Conservation (phyloP, 371 early-diverging fungal species). For the Coemansia sp. region DNA sequence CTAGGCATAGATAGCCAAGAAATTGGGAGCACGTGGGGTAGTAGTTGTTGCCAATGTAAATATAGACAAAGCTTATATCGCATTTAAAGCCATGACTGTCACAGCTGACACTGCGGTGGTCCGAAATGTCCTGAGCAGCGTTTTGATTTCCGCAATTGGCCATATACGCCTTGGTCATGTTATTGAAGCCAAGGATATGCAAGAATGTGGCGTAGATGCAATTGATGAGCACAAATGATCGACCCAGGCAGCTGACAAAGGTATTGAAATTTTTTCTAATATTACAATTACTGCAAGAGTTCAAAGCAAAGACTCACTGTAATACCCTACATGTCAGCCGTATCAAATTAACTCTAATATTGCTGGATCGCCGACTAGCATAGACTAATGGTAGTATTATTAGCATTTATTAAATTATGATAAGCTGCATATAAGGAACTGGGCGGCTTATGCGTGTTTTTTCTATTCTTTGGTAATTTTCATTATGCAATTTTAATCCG, state of each 20-base stretch:
- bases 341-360: not conserved
- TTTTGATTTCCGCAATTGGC: not conserved
- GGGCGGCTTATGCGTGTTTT: too few species aligned
- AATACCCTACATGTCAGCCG: too few species aligned
- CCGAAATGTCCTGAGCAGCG: not conserved
- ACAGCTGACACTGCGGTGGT: not conserved
- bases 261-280: not conserved
- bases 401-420: too few species aligned
- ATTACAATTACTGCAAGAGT: not conserved
- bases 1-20: conserved; percentile 3
- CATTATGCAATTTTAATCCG: too few species aligned
- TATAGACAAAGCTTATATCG: not conserved
- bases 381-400: too few species aligned
- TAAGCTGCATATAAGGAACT: too few species aligned
- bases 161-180: not conserved
- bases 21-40: not conserved
- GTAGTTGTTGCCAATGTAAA: not conserved
- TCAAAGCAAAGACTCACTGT: not conserved
- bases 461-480: too few species aligned
- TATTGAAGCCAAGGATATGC: conserved; percentile 2
- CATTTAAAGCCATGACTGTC: not conserved
- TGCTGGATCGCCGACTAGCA: not conserved
- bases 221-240: conserved; percentile 1
- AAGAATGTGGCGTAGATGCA: not conserved
- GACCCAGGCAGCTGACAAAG: not conserved